A percentile compares a stretch with the other conserved stretches of the same genome.
These are phyloP conservation scores for Colletotrichum neosansevieriae DNA, from an alignment of 2,329 filamentous ascomycete species.

Conservation along the genomic window DNA sequence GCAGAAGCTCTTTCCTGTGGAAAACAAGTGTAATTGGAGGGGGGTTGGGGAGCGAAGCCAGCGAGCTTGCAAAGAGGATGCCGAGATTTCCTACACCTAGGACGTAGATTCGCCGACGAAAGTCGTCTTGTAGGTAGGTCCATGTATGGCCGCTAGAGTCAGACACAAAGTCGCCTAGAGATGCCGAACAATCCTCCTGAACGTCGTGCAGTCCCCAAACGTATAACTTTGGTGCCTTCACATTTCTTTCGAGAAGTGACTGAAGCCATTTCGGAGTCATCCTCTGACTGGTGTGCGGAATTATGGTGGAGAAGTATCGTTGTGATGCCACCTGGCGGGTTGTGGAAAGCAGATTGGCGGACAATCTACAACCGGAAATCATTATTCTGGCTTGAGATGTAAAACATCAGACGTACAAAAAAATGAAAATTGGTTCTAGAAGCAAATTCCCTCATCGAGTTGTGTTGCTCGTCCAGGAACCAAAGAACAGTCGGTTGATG, in stretches of 20 bases:
- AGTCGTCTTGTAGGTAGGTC: neutral
- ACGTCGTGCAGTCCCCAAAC: conserved; percentile 52
- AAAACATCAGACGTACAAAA: too few species aligned
- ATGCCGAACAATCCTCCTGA: conserved; percentile 1
- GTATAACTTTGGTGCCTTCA: conserved; percentile 50
- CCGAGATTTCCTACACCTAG: conserved; percentile 87
- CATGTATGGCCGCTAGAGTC: neutral
- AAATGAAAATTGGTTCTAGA: too few species aligned
- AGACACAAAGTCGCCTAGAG: neutral
- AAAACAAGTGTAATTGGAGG: conserved; percentile 87
- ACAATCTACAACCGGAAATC: neutral
- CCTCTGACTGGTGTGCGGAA: neutral
- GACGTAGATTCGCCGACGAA: conserved; percentile 73
- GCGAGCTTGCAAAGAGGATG: conserved; percentile 79
- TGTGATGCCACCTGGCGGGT: neutral
- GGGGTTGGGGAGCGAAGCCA: conserved; percentile 69
- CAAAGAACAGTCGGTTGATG: too few species aligned
- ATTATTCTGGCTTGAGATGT: neutral
- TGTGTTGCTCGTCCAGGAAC: too few species aligned
- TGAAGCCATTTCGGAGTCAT: conserved; percentile 48
- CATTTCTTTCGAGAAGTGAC: conserved; percentile 43
- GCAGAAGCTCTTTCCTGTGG: conserved; percentile 66
- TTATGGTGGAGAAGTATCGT: neutral
- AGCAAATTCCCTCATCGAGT: too few species aligned
- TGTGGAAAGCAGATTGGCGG: neutral